Base-by-base conservation (phyloP, 495 filamentous ascomycete genomes). In the Podospora comata region DNA sequence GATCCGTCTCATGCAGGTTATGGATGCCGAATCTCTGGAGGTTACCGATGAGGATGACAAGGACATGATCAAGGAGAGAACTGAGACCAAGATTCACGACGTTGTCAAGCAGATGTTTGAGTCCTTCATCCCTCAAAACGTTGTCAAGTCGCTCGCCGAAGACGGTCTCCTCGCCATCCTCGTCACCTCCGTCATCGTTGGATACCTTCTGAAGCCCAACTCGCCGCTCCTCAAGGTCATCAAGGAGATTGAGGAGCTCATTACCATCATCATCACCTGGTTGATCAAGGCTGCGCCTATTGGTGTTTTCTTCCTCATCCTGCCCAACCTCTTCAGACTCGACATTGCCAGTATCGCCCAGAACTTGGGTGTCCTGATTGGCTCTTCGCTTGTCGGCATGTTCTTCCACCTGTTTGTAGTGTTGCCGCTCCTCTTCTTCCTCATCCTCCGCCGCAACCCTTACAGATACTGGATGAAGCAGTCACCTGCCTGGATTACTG, bases 231-330 rank as follows among this genome's bases (percentile, higher is more conserved):
- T 71, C 62, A 48, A 44, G 19, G 68, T 71, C 0, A 11, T 74
- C 61, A 59, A 74, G 57, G 75, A 77, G 32, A 61, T 78, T 32
- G 76, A 78, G 44, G 67, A 55, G n/a, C 61, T 78, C 18, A 72
- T 78, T 63, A 75, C 66, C 39, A 64, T n/a, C n/a, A 66, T 77
- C 70, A 78, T 78, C 70, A 70, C 73, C 44, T 72, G 62, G 27
- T 61, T 78, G 9, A 77, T 78, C 75, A 73, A 77, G 66, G n/a
- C 73, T 6, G 76, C 76, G 4, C 76, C 76, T 15, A 71, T 75
- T 55, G 76, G 76, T 39, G 76, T 78, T 34, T 78, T 78, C 70
- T 78, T 77, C 71, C 68, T 78, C 23, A 76, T 78, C 59, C 28
- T 78, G 28, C 68, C 76, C 54, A 78, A 78, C 68, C 71, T 78